Evolutionary conservation across 768 basidiomycete genomes (phyloP), one percentile per base, ranked within the genome.

Genomic region (Russula sp.): DNA sequence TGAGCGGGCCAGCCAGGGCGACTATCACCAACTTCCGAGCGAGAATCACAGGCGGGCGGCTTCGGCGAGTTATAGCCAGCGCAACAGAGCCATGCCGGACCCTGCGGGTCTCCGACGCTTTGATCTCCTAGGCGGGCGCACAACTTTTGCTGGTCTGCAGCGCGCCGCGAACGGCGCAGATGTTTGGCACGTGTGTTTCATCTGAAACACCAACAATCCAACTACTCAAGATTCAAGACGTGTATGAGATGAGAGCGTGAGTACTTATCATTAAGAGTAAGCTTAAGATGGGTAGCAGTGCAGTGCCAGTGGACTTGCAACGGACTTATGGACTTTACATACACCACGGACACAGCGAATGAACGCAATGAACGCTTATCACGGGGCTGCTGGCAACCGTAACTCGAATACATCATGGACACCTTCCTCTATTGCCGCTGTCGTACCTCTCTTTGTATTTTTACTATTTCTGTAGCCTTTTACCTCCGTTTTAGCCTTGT

Each of bases 91-190:
- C 48, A n/a, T 49, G n/a, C 64, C 59, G 0, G 64, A 65, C 32
- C 64, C 64, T 26, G 55, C 55, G 26, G 64, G 64, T 32, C 55
- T 65, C 40, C 59, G 64, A 30, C 64, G 64, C 49, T 36, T 51
- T 57, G 64, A 65, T 52, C 64, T 65, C 55, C 64, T 65, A 10
- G 64, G 64, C 26, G 64, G 64, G 3, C 49, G 54, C n/a, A 65
- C 64, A 1, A 65, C 64, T 9, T 65, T 65, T 48, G 59, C 64
- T 5, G 59, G 64, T 48, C 59, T 65, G 30, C 64, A 65, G 50
- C 64, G 59, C 18, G 64, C 64, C 10, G 49, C 64, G 51, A 65
- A 61, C 11, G 64, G 64, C 36, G 59, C 59, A 18, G 64, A 65
- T 30, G 59, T 61, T 54, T 65, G 64, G 64, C 40, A 50, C 26